These are phyloP conservation scores for Gryganskiella cystojenkinii DNA, from an alignment of 192 early-diverging fungal genomes.

Conservation along the genomic window DNA sequence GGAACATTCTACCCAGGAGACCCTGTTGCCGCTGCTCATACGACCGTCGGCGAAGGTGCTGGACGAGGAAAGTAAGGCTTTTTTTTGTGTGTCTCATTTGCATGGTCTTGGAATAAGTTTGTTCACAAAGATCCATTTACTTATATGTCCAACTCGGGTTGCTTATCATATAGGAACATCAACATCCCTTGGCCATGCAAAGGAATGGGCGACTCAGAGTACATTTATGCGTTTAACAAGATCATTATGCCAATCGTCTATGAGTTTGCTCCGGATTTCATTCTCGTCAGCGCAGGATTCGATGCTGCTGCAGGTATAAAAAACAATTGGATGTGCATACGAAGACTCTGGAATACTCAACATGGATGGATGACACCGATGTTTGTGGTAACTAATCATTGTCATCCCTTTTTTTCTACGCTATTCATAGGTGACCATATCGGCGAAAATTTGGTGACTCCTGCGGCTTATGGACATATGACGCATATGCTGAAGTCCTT, in stretches of 20 bases:
- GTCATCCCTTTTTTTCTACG: not conserved
- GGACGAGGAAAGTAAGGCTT: slow-evolving; percentile 68
- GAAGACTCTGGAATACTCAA: not conserved
- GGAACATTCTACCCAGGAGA: slow-evolving; percentile 83
- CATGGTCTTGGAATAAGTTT: not conserved
- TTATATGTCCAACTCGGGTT: no score
- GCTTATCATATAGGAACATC: slow-evolving; percentile 82
- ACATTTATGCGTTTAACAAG: slow-evolving; percentile 83
- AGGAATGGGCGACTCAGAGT: slow-evolving; percentile 88
- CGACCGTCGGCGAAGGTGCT: slow-evolving; percentile 61
- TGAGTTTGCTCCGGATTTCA: slow-evolving; percentile 87
- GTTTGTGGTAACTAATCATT: not conserved
- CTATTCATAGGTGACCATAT: slow-evolving; percentile 72
- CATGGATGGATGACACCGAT: no score
- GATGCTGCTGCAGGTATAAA: slow-evolving; percentile 82
- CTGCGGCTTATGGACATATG: slow-evolving; percentile 87
- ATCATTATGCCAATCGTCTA: slow-evolving; percentile 85
- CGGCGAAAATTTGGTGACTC: slow-evolving; percentile 84
- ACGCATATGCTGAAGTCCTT: slow-evolving; percentile 82
- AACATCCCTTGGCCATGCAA: slow-evolving; percentile 86
- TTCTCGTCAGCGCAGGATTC: slow-evolving; percentile 91
- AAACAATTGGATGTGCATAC: not conserved
- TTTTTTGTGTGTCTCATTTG: not conserved
- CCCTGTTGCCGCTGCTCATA: slow-evolving; percentile 61
- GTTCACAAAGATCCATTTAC: not conserved